Conservation (phyloP, 2,329 filamentous ascomycete genomes). For the Didymella pomorum region DNA sequence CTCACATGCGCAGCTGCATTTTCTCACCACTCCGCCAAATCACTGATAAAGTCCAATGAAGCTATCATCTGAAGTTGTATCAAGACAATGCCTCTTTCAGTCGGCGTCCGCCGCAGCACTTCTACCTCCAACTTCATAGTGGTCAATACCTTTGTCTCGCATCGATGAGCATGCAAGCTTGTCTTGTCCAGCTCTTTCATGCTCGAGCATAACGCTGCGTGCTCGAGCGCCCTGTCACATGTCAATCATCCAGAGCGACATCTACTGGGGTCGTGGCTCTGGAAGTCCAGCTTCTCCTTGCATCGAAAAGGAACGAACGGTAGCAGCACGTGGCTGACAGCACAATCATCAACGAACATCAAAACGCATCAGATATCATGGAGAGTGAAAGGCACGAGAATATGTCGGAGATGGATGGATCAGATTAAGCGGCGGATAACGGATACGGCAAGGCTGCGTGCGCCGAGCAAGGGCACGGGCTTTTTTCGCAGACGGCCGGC, state of each 20-base stretch:
- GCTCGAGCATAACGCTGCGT: conserved; percentile 11
- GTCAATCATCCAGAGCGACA: conserved; percentile 1
- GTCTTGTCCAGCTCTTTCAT: background rate
- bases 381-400: conserved; percentile 15
- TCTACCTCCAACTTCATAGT: background rate
- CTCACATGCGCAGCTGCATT: too few relatives aligned
- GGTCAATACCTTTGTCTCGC: background rate
- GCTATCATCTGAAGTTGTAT: too few relatives aligned
- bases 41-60: too few relatives aligned
- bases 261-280: background rate
- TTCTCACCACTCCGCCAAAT: too few relatives aligned
- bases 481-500: conserved; percentile 43
- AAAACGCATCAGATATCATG: background rate
- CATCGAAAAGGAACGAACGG: background rate
- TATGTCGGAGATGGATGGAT: conserved; percentile 23
- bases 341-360: background rate
- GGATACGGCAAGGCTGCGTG: conserved; percentile 32
- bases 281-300: background rate
- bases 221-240: conserved; percentile 15
- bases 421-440: conserved; percentile 26
- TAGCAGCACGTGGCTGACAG: background rate
- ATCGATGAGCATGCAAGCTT: background rate
- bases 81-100: too few relatives aligned
- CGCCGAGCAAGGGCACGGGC: conserved; percentile 36
- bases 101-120: background rate